phyloP scores from a whole-genome alignment of 1,284 basidiomycete genomes.

The Somion occarium region DNA sequence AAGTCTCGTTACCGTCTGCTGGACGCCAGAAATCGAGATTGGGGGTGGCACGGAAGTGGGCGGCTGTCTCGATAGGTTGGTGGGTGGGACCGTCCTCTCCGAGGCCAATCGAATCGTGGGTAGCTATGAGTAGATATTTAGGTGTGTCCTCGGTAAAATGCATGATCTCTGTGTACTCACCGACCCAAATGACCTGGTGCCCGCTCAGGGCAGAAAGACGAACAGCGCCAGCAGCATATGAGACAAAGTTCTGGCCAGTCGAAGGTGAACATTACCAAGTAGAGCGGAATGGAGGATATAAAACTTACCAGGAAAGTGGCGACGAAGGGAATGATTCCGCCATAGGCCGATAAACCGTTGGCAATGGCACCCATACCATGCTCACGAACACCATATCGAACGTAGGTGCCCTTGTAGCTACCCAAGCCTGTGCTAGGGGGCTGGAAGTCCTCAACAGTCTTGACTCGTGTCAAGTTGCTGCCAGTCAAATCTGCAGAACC shows the following conservation, averaged over 20 bases:
- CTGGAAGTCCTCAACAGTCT: slow-evolving; percentile 88
- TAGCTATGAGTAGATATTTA: slow-evolving; percentile 49
- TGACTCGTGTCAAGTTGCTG: slow-evolving; percentile 87
- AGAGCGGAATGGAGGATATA: neutral
- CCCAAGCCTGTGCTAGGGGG: slow-evolving; percentile 83
- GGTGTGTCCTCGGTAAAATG: neutral
- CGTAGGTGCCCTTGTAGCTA: slow-evolving; percentile 83
- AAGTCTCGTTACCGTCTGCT: slow-evolving; percentile 93
- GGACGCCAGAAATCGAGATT: slow-evolving; percentile 92
- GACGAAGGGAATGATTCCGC: slow-evolving; percentile 80
- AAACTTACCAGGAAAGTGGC: slow-evolving; percentile 78
- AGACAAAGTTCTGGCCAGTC: slow-evolving; percentile 80
- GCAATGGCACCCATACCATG: slow-evolving; percentile 96
- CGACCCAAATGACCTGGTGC: slow-evolving; percentile 91
- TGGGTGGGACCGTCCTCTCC: slow-evolving; percentile 97
- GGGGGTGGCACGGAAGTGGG: slow-evolving; percentile 84
- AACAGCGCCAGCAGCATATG: slow-evolving; percentile 90
- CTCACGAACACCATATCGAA: slow-evolving; percentile 96
- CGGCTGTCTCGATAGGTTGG: slow-evolving; percentile 89
- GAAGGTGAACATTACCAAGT: neutral
- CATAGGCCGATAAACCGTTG: slow-evolving; percentile 86
- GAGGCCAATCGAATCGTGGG: slow-evolving; percentile 88
- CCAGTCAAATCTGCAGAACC: slow-evolving; percentile 93
- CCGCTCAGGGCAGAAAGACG: slow-evolving; percentile 86
- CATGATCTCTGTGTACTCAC: slow-evolving; percentile 39